These are phyloP conservation scores for Euphorbia peplus DNA, from an alignment of 345 rosid genomes.

Conservation along the genomic window DNA sequence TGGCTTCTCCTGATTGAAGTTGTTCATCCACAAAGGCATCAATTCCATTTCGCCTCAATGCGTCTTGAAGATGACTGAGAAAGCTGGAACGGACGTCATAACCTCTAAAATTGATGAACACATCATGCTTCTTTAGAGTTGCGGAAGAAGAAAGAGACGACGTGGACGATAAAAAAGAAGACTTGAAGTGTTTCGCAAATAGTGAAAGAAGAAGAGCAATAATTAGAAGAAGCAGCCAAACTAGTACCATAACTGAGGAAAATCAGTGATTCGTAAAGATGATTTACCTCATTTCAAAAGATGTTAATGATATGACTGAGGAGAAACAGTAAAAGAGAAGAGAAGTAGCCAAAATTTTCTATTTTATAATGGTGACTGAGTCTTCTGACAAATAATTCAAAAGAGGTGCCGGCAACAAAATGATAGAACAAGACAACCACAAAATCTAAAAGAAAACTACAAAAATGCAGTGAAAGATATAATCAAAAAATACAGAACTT, in stretches of 20 bases:
- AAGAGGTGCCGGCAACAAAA: too few species aligned
- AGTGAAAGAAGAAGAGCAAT: neutral
- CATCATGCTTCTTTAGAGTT: neutral
- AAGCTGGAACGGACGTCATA: neutral
- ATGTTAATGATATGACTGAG: too few species aligned
- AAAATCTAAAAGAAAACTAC: too few species aligned
- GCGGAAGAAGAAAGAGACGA: neutral
- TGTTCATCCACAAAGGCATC: neutral
- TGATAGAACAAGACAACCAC: too few species aligned
- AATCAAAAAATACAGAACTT: too few species aligned
- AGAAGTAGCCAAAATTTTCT: too few species aligned
- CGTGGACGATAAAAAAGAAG: neutral
- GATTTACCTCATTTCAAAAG: too few species aligned
- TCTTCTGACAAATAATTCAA: too few species aligned
- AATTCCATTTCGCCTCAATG: neutral
- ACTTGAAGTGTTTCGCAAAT: neutral
- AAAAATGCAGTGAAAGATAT: too few species aligned
- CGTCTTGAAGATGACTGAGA: neutral
- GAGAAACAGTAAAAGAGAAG: too few species aligned
- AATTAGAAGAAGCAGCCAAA: neutral
- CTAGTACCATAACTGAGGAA: neutral
- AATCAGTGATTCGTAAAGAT: neutral
- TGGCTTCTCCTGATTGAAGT: neutral
- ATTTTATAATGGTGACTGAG: too few species aligned
- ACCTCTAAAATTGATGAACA: slow-evolving; percentile 14